A percentile compares a stretch with the other conserved stretches of the same genome.
These are phyloP conservation scores for Boletellus dicymbophilus DNA, from an alignment of 1,284 basidiomycete species.

Conservation along the genomic window DNA sequence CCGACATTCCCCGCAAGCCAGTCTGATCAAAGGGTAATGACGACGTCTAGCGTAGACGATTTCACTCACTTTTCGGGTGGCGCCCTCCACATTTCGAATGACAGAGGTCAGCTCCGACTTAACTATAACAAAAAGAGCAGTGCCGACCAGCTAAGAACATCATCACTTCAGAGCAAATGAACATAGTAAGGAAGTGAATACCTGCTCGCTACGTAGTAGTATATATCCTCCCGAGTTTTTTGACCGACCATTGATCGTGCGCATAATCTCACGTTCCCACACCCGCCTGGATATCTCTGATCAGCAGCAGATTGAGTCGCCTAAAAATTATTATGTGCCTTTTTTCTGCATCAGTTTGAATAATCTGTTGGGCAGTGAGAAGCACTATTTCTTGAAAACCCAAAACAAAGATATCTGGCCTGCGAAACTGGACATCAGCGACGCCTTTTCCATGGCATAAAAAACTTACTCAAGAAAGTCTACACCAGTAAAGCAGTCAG, in stretches of 20 bases:
- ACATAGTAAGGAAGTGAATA: conserved; percentile 26
- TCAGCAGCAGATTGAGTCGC: not conserved
- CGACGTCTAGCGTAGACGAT: not conserved
- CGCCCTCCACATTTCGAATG: conserved; percentile 90
- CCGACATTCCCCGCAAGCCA: conserved; percentile 94
- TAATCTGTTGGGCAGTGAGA: conserved; percentile 94
- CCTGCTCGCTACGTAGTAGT: conserved; percentile 90
- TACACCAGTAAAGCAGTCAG: conserved; percentile 26
- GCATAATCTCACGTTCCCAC: conserved; percentile 87
- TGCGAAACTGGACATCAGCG: conserved; percentile 32
- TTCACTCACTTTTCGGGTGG: conserved; percentile 78
- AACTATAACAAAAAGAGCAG: conserved; percentile 86
- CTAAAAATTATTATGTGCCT: conserved; percentile 44
- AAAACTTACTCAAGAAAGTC: conserved; percentile 61
- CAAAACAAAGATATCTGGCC: conserved; percentile 89
- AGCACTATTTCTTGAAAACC: conserved; percentile 99
- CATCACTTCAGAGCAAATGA: conserved; percentile 1
- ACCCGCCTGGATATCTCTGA: conserved; percentile 52
- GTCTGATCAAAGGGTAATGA: conserved; percentile 57
- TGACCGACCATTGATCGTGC: conserved; percentile 72
- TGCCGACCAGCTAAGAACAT: conserved; percentile 83
- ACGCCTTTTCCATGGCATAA: not conserved
- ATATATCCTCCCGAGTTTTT: conserved; percentile 78
- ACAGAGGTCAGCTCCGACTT: conserved; percentile 75
- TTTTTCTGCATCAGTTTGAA: conserved; percentile 96